Percentiles rank a stretch among this genome's conserved stretches.
These are phyloP conservation scores for Diutina catenulata DNA, from an alignment of 1,139 yeast genomes.

Conservation along the genomic window DNA sequence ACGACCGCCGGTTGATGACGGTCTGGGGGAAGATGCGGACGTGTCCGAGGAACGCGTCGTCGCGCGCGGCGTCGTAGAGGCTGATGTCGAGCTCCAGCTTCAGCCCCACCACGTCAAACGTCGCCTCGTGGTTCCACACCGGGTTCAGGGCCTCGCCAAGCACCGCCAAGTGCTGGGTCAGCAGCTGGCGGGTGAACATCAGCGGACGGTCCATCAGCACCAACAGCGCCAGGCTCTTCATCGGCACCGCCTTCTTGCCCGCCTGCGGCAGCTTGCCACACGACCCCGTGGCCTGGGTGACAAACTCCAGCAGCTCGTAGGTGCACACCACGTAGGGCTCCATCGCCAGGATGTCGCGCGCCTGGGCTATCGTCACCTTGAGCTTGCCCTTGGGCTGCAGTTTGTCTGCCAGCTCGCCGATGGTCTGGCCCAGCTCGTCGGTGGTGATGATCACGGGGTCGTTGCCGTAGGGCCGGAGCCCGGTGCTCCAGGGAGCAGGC, in stretches of 20 bases:
- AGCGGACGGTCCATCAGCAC: constrained; percentile 21
- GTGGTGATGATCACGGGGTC: constrained; percentile 33
- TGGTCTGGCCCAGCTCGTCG: constrained; percentile 31
- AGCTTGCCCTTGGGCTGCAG: constrained; percentile 68
- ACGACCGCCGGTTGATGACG: constrained; percentile 19
- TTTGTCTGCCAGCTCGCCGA: constrained; percentile 12
- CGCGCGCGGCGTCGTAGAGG: constrained; percentile 72
- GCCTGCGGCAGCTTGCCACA: constrained; percentile 29
- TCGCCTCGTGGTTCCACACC: constrained; percentile 83
- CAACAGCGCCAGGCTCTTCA: not conserved
- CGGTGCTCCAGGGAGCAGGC: constrained; percentile 2
- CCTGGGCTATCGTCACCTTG: constrained; percentile 70
- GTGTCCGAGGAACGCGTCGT: constrained; percentile 81
- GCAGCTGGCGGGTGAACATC: constrained; percentile 51
- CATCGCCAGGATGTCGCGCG: constrained; percentile 50
- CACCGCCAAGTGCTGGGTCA: constrained; percentile 44
- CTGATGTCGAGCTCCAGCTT: constrained; percentile 77
- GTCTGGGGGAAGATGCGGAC: constrained; percentile 63
- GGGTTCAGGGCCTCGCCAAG: constrained; percentile 46
- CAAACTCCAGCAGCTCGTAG: constrained; percentile 84
- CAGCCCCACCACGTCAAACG: constrained; percentile 81
- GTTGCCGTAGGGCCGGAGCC: constrained; percentile 1
- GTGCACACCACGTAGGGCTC: constrained; percentile 91
- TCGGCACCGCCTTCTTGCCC: not conserved
- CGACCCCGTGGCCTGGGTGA: constrained; percentile 70